These are phyloP conservation scores for Leishmania guyanensis DNA, from an alignment of 208 protist genomes.

Conservation along the genomic window DNA sequence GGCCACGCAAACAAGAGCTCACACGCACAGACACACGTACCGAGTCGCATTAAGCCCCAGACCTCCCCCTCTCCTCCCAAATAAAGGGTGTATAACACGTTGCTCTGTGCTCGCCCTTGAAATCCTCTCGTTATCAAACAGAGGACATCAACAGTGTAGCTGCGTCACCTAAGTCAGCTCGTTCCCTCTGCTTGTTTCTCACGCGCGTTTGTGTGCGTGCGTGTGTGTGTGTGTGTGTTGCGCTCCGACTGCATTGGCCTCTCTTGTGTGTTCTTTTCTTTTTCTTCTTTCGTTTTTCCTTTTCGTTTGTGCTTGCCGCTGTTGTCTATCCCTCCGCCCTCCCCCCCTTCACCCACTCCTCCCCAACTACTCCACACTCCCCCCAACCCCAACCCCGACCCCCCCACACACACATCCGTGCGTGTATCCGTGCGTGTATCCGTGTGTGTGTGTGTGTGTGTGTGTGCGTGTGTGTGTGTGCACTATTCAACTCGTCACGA, in stretches of 20 bases:
- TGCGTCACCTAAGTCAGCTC: neutral
- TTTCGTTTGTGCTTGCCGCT: neutral
- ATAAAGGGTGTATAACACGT: neutral
- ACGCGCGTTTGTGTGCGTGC: too few relatives aligned
- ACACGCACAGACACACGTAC: neutral
- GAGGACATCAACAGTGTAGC: neutral
- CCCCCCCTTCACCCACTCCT: neutral
- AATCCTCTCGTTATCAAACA: neutral
- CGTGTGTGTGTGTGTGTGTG: neutral
- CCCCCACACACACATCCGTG: neutral
- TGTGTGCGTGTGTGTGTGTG: neutral
- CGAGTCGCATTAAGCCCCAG: neutral
- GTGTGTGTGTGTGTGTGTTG: too few relatives aligned
- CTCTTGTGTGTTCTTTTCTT: neutral
- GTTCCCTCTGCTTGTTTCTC: too few relatives aligned
- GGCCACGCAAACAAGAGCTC: too few relatives aligned
- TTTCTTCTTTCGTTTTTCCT: neutral
- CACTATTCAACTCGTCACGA: neutral
- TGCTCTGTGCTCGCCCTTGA: neutral
- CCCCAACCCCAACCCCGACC: too few relatives aligned
- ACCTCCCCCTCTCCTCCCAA: neutral
- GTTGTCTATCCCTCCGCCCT: neutral
- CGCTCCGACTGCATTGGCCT: neutral
- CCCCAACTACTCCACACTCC: too few relatives aligned
- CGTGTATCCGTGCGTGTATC: neutral